These are phyloP conservation scores for Oligophagozyma castellii DNA, from an alignment of 1,139 yeast genomes.

Conservation along the genomic window DNA sequence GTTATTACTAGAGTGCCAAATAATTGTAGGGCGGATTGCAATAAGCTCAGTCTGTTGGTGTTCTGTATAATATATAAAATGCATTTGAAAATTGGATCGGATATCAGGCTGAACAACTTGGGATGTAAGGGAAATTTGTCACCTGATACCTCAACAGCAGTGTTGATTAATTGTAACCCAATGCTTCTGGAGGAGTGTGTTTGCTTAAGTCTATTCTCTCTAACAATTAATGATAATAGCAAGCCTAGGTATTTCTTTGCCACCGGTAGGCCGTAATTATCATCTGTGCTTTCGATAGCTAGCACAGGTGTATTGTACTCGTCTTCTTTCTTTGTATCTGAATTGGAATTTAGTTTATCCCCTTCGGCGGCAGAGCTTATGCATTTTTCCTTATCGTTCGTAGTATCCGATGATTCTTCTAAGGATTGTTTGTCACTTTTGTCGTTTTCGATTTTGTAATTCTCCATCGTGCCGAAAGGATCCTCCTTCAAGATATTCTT, in stretches of 20 bases:
- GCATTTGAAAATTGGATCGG: constrained; percentile 72
- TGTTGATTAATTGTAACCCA: constrained; percentile 60
- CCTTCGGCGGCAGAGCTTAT: neutral
- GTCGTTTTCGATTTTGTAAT: neutral
- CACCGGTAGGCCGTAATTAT: constrained; percentile 24
- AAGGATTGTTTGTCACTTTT: too few relatives aligned
- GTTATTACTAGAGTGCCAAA: constrained; percentile 53
- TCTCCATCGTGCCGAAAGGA: constrained; percentile 14
- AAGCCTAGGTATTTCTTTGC: constrained; percentile 39
- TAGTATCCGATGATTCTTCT: neutral
- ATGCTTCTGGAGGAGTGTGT: constrained; percentile 72
- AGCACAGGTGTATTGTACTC: neutral
- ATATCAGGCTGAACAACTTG: constrained; percentile 47
- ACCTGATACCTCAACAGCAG: constrained; percentile 76
- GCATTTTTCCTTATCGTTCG: neutral
- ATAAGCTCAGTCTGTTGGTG: constrained; percentile 46
- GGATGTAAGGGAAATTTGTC: constrained; percentile 48
- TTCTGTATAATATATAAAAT: constrained; percentile 64
- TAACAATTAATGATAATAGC: constrained; percentile 67
- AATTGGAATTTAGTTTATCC: too few relatives aligned
- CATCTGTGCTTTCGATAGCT: constrained; percentile 6
- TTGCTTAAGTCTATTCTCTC: constrained; percentile 33
- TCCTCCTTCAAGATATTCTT: constrained; percentile 20
- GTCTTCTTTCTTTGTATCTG: neutral
- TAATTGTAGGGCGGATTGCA: constrained; percentile 61